phyloP scores from a whole-genome alignment of 1,284 basidiomycete species.

The Ustilago cynodontis region DNA sequence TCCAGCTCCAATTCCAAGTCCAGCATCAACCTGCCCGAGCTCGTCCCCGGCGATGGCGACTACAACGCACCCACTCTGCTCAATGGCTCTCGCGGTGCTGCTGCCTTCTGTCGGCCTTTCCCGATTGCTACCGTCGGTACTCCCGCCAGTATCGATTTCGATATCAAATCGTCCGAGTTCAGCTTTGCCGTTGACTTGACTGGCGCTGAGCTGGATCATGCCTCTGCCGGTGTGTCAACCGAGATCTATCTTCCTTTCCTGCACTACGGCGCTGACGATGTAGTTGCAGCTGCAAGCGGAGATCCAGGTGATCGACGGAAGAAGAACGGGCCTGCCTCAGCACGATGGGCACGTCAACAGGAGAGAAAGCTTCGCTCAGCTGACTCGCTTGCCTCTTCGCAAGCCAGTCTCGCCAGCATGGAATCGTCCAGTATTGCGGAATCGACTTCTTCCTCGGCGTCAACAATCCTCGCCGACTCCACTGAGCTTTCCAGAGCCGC shows the following conservation, averaged over 20 bases:
- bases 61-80: conserved; percentile 40
- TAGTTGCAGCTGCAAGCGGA: conserved; percentile 58
- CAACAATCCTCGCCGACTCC: conserved; percentile 29
- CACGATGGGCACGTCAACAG: conserved; percentile 33
- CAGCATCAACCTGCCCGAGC: conserved; percentile 27
- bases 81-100: conserved; percentile 55
- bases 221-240: conserved; percentile 74
- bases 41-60: conserved; percentile 23
- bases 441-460: conserved; percentile 19
- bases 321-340: conserved; percentile 9
- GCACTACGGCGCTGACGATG: conserved; percentile 79
- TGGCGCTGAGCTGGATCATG: conserved; percentile 24
- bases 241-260: conserved; percentile 89
- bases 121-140: conserved; percentile 56
- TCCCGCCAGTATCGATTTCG: conserved; percentile 59
- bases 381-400: conserved; percentile 25
- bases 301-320: conserved; percentile 35
- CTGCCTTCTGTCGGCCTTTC: conserved; percentile 61
- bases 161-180: conserved; percentile 61
- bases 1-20: conserved; percentile 12
- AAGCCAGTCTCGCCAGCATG: conserved; percentile 14
- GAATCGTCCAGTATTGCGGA: conserved; percentile 23
- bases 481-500: conserved; percentile 22
- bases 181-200: conserved; percentile 41
- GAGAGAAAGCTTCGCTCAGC: conserved; percentile 27